A percentile compares a stretch with the other conserved stretches of the same genome.
phyloP scores from a whole-genome alignment of 306 rosid species.

The Corylus heterophylla region DNA sequence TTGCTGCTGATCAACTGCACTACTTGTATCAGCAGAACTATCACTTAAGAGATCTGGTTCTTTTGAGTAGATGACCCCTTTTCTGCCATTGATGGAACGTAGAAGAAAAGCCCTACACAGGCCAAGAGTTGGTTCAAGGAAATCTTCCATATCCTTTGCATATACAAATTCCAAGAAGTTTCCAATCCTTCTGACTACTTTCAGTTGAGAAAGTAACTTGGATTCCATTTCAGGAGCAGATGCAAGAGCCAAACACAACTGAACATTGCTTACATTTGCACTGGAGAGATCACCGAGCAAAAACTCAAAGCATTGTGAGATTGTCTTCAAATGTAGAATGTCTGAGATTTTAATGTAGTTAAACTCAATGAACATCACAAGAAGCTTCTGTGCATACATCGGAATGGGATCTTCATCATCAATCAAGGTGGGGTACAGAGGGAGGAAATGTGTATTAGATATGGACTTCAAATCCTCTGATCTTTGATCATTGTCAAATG shows the following conservation, averaged over 20 bases:
- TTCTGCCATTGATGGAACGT: constrained; percentile 64
- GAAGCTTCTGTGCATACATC: constrained; percentile 92
- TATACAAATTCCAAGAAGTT: constrained; percentile 78
- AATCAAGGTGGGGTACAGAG: constrained; percentile 87
- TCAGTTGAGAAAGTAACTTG: constrained; percentile 85
- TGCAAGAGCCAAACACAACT: constrained; percentile 85
- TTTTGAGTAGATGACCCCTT: constrained; percentile 51
- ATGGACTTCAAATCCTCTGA: constrained; percentile 63
- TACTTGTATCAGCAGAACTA: constrained; percentile 43
- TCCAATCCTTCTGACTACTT: constrained; percentile 89
- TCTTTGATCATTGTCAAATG: constrained; percentile 66
- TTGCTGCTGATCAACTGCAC: constrained; percentile 65
- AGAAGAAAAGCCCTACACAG: constrained; percentile 87
- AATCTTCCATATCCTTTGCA: constrained; percentile 92
- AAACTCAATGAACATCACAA: constrained; percentile 91
- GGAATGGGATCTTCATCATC: constrained; percentile 98
- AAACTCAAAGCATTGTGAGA: constrained; percentile 96
- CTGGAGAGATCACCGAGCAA: constrained; percentile 92
- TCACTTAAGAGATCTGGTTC: constrained; percentile 74
- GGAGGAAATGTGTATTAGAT: constrained; percentile 75
- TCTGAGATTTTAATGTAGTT: constrained; percentile 71
- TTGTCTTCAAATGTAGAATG: constrained; percentile 79
- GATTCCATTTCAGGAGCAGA: constrained; percentile 97
- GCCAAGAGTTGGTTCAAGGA: constrained; percentile 87
- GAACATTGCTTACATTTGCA: constrained; percentile 81